These are phyloP conservation scores for Flammula alnicola DNA, from an alignment of 1,284 basidiomycete genomes.

Conservation along the genomic window DNA sequence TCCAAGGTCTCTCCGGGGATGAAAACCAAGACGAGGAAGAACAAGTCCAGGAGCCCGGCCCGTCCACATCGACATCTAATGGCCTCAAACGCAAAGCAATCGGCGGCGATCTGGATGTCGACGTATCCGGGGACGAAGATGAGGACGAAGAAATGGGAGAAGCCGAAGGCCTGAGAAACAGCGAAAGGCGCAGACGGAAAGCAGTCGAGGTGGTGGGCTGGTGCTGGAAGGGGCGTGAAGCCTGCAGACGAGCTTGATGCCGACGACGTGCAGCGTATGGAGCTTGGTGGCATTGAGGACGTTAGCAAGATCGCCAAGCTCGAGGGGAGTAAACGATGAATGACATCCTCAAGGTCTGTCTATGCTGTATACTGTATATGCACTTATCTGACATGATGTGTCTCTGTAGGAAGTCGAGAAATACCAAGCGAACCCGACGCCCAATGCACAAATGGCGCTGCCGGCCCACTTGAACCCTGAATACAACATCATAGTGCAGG, in stretches of 20 bases:
- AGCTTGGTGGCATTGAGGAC: conserved; percentile 82
- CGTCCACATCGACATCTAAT: conserved; percentile 35
- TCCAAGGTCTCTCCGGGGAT: conserved; percentile 76
- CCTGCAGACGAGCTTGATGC: conserved; percentile 94
- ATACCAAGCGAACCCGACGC: conserved; percentile 78
- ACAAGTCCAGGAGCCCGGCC: conserved; percentile 39
- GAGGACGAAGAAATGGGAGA: conserved; percentile 49
- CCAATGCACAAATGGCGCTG: conserved; percentile 75
- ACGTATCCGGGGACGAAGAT: conserved; percentile 40
- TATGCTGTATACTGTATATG: background rate
- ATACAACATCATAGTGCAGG: conserved; percentile 95
- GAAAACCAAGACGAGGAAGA: conserved; percentile 63
- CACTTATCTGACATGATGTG: conserved; percentile 1
- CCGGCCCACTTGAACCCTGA: conserved; percentile 94
- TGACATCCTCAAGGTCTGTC: conserved; percentile 79
- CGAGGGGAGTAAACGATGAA: conserved; percentile 84
- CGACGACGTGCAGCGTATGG: conserved; percentile 92
- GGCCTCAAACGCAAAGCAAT: conserved; percentile 65
- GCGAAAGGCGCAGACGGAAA: conserved; percentile 41
- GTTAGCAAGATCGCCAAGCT: conserved; percentile 88
- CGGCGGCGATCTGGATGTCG: conserved; percentile 29
- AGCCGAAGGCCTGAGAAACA: conserved; percentile 41
- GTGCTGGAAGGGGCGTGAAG: conserved; percentile 89
- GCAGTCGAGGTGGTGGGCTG: conserved; percentile 54
- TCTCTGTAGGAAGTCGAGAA: conserved; percentile 82